Evolutionary conservation across 129 eudicot genomes (phyloP), one percentile per base, ranked within the genome.

Genomic region (Chrysanthemum lavandulifolium): DNA sequence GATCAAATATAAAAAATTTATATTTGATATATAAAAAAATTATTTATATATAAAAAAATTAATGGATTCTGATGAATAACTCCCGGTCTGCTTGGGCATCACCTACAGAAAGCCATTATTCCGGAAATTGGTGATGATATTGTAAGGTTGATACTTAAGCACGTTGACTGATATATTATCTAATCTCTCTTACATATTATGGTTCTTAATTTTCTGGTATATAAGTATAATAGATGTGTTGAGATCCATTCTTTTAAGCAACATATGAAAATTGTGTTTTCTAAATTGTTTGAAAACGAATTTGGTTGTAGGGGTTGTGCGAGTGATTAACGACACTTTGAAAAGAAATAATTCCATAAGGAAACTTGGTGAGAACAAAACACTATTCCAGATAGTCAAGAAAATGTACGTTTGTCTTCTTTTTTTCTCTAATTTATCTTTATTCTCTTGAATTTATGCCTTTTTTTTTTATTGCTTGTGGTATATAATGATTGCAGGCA

Each of bases 51-150:
- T 18, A 11, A 14, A 14, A 29, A 29, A 4, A 48, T 33, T 76
- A n/a, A 10, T 73, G 74, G 55, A 36, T 43, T 71, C 61, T 72
- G 12, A 50, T 27, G 61, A 56, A 14, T 57, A 65, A 58, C 59
- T 81, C 15, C 82, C 87, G 95, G 91, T 91, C 97, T 71, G 91
- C 85, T 61, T 91, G 91, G 48, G 89, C 91, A 77, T 87, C 95
- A 72, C 91, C 95, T 13, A 68, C 72, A 52, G 82, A 81, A 71
- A 73, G 84, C 59, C 73, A 79, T 82, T 82, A 72, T 87, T 83
- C 97, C 97, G 5, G 97, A 91, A 89, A 88, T 91, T 71, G 89
- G 97, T 60, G 97, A 88, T 78, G 95, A 91, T 25, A 82, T 88
- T 67, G 97, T 91, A 76, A 91, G 95, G 97, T 86, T 79, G 81